Base-by-base conservation (phyloP, 768 basidiomycete genomes). In the Pisolithus tinctorius region DNA sequence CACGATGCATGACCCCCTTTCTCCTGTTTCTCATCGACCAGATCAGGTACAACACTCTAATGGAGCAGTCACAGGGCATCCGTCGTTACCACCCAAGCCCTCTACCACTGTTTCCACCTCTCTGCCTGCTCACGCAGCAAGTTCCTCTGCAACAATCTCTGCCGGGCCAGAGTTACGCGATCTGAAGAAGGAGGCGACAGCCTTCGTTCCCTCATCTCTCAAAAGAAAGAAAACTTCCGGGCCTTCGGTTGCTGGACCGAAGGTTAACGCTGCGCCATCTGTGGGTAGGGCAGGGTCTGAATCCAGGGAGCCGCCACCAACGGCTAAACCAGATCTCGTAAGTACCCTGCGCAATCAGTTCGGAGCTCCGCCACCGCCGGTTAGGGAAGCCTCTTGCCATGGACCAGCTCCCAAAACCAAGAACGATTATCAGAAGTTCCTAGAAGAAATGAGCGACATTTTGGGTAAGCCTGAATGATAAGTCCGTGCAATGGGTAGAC, bases 111-210 rank as follows among this genome's bases (percentile, higher is more conserved):
- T 29, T 10, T 5, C 40, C 2, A 70, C 77, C 4, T 83, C 85
- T 2, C 83, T 82, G 6, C 29, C 49, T 42, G 55, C 72, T 14
- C 67, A 68, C 14, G 62, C 65, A 2, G 70, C 72, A 49, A 73
- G 71, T 23, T 63, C 60, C 25, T 70, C 79, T 6, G 91, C 89
- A 1, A 87, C 80, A 2, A 83, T 97, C 47, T 84, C 81, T 20
- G 93, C 93, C 2, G 91, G 75, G 42, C 92, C 96, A 4, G 78
- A 92, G 63, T 69, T 99, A 47, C 87, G 95, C 13, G 92, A 99
- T 68, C 74, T 98, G 54, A 92, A 93, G 72, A 93, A 92, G 68
- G 96, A 99, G 66, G 87, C 88, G 8, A 95, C 92, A 1, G 82
- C 88, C 0, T 98, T 99, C 60, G 81, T 97, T 4, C 96, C 96